Percentiles rank a stretch among this genome's conserved stretches.
phyloP scores from a whole-genome alignment of 768 basidiomycete genomes.

The Tylopilus intermedius region DNA sequence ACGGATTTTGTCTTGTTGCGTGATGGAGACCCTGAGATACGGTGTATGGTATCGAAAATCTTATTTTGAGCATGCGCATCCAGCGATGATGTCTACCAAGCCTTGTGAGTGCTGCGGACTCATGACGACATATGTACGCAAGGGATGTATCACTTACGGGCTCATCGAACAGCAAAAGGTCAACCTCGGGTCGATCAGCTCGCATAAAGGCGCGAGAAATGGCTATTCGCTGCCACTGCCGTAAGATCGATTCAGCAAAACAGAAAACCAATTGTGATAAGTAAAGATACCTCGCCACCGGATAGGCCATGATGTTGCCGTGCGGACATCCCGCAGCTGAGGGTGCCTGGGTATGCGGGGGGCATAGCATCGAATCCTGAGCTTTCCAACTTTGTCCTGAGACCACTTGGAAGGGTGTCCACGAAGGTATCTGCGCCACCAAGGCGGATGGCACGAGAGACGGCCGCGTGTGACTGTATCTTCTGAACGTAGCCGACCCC shows the following conservation, averaged over 20 bases:
- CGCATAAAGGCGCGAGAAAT: conserved; percentile 86
- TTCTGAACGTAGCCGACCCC: conserved; percentile 75
- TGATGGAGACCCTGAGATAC: conserved; percentile 51
- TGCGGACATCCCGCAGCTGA: conserved; percentile 28
- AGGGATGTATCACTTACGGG: conserved; percentile 46
- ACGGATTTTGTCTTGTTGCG: conserved; percentile 65
- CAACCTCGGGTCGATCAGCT: conserved; percentile 66
- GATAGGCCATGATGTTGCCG: conserved; percentile 62
- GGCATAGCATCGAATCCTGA: conserved; percentile 52
- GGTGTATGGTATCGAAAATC: conserved; percentile 71
- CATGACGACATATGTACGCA: not conserved
- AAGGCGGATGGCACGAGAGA: conserved; percentile 62
- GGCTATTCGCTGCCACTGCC: conserved; percentile 82
- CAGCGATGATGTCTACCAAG: conserved; percentile 64
- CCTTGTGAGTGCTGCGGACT: not conserved
- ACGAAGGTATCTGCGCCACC: conserved; percentile 70
- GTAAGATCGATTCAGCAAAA: conserved; percentile 12
- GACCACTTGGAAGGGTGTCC: conserved; percentile 60
- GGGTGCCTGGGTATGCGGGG: conserved; percentile 28
- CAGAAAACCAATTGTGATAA: conserved; percentile 12
- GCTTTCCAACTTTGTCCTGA: conserved; percentile 68
- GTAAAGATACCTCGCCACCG: conserved; percentile 65
- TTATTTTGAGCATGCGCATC: conserved; percentile 77
- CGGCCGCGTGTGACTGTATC: conserved; percentile 49
- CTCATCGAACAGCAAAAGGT: conserved; percentile 81